A percentile compares a stretch with the other conserved stretches of the same genome.
These are phyloP conservation scores for Herpetomonas tarakana DNA, from an alignment of 208 protist species.

Conservation along the genomic window DNA sequence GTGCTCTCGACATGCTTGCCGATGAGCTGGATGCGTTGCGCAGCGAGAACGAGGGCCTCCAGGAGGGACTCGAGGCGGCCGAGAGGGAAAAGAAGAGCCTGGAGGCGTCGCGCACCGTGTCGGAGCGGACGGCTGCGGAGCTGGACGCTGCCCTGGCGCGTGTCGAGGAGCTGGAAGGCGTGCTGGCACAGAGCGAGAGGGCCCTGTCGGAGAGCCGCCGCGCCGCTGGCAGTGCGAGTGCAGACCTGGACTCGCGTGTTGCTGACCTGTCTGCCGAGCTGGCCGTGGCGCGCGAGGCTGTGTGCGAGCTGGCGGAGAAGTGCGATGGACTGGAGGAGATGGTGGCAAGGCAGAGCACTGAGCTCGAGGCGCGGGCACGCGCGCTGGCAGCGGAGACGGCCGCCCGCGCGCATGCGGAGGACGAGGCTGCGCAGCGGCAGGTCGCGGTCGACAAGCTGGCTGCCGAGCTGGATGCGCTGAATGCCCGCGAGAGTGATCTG, in stretches of 20 bases:
- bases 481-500: background rate
- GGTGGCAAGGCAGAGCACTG: constrained; percentile 1
- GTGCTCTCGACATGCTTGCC: background rate
- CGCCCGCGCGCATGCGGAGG: background rate
- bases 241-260: background rate
- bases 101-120: background rate
- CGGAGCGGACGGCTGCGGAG: background rate
- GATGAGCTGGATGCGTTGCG: background rate
- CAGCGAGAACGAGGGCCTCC: background rate
- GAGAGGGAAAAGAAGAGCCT: background rate
- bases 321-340: background rate
- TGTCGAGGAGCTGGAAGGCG: too few species aligned
- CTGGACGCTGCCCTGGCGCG: constrained; percentile 1
- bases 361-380: background rate
- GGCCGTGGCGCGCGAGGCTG: background rate
- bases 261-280: background rate
- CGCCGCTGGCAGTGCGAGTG: background rate
- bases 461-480: constrained; percentile 3
- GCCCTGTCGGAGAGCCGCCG: background rate
- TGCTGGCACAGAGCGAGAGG: too few species aligned
- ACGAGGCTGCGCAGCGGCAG: constrained; percentile 9
- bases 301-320: background rate
- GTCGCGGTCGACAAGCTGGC: constrained; percentile 14
- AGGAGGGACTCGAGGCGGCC: background rate
- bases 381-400: background rate